Evolutionary conservation across 257 asterid species (phyloP).

Genomic region (Thymus mandschuricus): DNA sequence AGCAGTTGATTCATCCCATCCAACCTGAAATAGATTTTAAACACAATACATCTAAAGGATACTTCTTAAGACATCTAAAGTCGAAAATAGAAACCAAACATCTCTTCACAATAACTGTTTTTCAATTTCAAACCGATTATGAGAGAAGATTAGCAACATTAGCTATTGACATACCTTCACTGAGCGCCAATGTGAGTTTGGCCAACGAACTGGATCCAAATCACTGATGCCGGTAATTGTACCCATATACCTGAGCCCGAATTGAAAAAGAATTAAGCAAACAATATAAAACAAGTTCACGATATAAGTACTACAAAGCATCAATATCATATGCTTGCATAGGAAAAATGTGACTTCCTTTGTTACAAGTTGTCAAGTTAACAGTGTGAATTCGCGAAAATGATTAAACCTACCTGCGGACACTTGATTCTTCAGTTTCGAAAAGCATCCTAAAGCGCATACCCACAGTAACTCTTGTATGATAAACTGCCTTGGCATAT

Average conservation of each 20-base stretch:
- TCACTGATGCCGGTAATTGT: conserved; percentile 86
- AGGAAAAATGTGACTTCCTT: not conserved
- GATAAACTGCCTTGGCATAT: conserved; percentile 84
- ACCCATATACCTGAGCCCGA: conserved; percentile 79
- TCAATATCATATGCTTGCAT: not conserved
- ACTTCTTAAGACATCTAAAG: not conserved
- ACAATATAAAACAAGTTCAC: not conserved
- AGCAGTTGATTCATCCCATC: conserved; percentile 98
- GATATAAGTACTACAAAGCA: not conserved
- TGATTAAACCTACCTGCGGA: conserved; percentile 68
- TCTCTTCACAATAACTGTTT: not conserved
- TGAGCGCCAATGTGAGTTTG: conserved; percentile 93
- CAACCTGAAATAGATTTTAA: conserved; percentile 59
- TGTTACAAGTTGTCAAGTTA: not conserved
- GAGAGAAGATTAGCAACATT: not conserved
- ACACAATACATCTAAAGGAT: not conserved
- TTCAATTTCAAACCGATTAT: not conserved
- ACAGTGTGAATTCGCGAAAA: not conserved
- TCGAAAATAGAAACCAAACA: not conserved
- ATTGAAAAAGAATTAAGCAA: conserved; percentile 7
- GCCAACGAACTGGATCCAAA: conserved; percentile 91
- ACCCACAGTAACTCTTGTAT: conserved; percentile 86
- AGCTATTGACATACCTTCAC: conserved; percentile 60
- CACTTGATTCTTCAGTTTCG: conserved; percentile 92
- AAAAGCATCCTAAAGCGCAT: conserved; percentile 97